Base-by-base conservation (phyloP, 1,139 yeast species). In the Kodamaea sp. region DNA sequence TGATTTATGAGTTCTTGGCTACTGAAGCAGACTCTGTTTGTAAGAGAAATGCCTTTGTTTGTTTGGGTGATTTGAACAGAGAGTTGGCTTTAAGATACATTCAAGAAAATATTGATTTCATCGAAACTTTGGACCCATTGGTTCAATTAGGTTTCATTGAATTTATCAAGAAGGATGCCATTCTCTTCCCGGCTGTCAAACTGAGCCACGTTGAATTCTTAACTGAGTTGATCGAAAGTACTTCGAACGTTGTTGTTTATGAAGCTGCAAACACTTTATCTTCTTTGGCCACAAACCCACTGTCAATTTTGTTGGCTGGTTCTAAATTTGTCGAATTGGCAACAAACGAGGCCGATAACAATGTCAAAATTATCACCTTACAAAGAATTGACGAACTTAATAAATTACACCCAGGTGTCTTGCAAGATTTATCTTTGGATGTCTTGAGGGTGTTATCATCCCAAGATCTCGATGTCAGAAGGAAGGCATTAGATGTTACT, bases 1-100 rank as follows among this genome's bases (percentile, higher is more conserved):
- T 90, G 49, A 75, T 92, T 50, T 72, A 75, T 52, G 78, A 78
- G 42, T 87, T 89, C 60, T 71, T 92, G 58, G 75, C 72, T 41
- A 84, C 80, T 29, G 99, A 94, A 65, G 79, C 84, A 41, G 98
- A 94, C 60, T 84, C 96, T 27, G 88, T 95, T 27, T 92, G 98
- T 68, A 87, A 87, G 62, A 80, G 98, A 62, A 94, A 94, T 62
- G 97, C 97, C 4, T 94, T 94, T 61, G 83, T 90, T 39, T 88
- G 95, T 46, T 73, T 94, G 48, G 79, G 94, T 32, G 84, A 81
- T 49, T 72, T 94, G 57, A 86, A 86, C 61, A 79, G 97, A 57
- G 92, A 84, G 43, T 81, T 84, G 35, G 95, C 97, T 29, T 77
- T 88, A 54, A 79, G 78, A 46, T 94, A 82, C 60, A 75, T 94